Conservation (phyloP, 2,329 filamentous ascomycete species). For the Purpureocillium takamizusanense region DNA sequence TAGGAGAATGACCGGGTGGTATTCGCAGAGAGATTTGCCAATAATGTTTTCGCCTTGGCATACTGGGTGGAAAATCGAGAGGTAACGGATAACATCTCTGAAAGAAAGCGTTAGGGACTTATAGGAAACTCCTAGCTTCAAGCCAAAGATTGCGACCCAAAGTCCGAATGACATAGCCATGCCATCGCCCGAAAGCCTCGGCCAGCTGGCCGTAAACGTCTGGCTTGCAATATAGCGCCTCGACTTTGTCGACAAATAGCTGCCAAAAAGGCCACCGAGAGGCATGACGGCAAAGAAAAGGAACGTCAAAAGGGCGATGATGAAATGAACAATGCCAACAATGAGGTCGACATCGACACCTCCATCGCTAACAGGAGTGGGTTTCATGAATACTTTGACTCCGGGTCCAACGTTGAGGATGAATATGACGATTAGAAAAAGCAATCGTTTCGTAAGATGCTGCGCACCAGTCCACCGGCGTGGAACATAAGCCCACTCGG, state of each 20-base stretch:
- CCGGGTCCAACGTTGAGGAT: slow-evolving; percentile 74
- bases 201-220: slow-evolving; percentile 94
- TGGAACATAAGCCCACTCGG: slow-evolving; percentile 92
- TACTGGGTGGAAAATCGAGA: slow-evolving; percentile 70
- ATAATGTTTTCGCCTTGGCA: slow-evolving; percentile 72
- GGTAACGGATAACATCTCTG: slow-evolving; percentile 84
- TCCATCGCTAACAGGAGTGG: slow-evolving; percentile 10
- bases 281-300: slow-evolving; percentile 95
- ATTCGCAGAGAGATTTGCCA: slow-evolving; percentile 54
- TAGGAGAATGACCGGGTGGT: slow-evolving; percentile 75
- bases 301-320: slow-evolving; percentile 76
- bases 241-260: slow-evolving; percentile 86
- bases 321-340: slow-evolving; percentile 84
- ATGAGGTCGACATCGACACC: slow-evolving; percentile 45
- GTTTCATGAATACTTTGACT: slow-evolving; percentile 73
- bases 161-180: slow-evolving; percentile 97
- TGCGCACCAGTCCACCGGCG: slow-evolving; percentile 92
- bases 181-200: slow-evolving; percentile 78
- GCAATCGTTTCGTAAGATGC: slow-evolving; percentile 80
- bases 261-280: slow-evolving; percentile 86
- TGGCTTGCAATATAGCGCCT: slow-evolving; percentile 93
- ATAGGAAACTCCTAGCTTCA: slow-evolving; percentile 90
- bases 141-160: slow-evolving; percentile 82
- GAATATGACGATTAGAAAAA: slow-evolving; percentile 76
- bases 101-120: slow-evolving; percentile 86